Conservation (phyloP, 345 rosid genomes). For the Gossypium arboreum region DNA sequence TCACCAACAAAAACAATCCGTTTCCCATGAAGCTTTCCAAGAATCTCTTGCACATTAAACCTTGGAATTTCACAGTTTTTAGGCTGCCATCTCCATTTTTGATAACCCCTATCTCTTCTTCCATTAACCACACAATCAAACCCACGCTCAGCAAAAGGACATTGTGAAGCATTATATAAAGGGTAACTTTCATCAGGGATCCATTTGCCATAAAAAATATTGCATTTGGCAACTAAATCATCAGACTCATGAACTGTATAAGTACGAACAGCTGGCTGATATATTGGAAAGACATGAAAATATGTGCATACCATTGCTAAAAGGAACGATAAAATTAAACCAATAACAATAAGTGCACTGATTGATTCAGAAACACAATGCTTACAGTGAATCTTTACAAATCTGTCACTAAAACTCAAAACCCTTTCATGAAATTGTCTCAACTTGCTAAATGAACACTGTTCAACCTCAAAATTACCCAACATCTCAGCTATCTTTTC, state of each 20-base stretch:
- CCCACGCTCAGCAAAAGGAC: conserved; percentile 62
- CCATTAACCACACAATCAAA: conserved; percentile 67
- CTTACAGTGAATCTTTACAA: conserved; percentile 30
- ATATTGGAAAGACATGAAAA: conserved; percentile 36
- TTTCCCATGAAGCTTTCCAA: conserved; percentile 51
- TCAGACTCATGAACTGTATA: conserved; percentile 26
- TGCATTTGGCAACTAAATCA: conserved; percentile 30
- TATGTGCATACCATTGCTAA: conserved; percentile 40
- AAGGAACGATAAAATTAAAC: conserved; percentile 29
- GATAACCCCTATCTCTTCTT: conserved; percentile 48
- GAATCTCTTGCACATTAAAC: conserved; percentile 36
- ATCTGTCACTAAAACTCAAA: conserved; percentile 28
- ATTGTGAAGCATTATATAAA: conserved; percentile 55
- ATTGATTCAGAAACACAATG: conserved; percentile 36
- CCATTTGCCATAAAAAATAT: conserved; percentile 59
- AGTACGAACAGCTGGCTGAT: conserved; percentile 24
- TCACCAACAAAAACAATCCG: conserved; percentile 70
- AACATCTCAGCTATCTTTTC: conserved; percentile 20
- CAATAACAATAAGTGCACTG: conserved; percentile 33
- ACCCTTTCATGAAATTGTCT: conserved; percentile 24
- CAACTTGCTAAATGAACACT: conserved; percentile 25
- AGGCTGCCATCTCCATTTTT: conserved; percentile 75
- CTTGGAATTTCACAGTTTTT: conserved; percentile 54
- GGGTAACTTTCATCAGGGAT: conserved; percentile 55
- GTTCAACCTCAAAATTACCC: conserved; percentile 14